A percentile compares a stretch with the other conserved stretches of the same genome.
Evolutionary conservation across 2,329 filamentous ascomycete species (phyloP).

Genomic region (Coniochaeta ligniaria): DNA sequence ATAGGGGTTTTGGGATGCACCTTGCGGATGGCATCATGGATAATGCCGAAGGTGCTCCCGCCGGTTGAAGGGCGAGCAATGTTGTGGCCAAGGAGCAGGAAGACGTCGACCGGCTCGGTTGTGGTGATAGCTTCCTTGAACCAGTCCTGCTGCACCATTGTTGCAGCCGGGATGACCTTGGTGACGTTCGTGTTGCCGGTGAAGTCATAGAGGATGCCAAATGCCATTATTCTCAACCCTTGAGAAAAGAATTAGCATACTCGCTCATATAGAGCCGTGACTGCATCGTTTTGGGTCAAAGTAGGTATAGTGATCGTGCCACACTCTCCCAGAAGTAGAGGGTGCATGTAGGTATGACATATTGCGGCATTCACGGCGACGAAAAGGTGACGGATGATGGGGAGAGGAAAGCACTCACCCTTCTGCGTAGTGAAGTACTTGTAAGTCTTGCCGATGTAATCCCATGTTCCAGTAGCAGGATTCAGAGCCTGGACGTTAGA

Average conservation of each 20-base stretch:
- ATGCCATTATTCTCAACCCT: constrained; percentile 36
- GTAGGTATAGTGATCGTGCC: too few relatives aligned
- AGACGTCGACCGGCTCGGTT: constrained; percentile 51
- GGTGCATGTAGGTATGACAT: too few relatives aligned
- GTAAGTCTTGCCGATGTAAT: constrained; percentile 35
- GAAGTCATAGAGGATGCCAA: constrained; percentile 37
- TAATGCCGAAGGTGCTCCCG: constrained; percentile 32
- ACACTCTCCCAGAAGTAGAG: background rate
- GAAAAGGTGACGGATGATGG: too few relatives aligned
- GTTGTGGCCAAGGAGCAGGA: constrained; percentile 58
- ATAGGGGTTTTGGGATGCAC: constrained; percentile 50
- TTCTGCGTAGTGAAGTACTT: constrained; percentile 32
- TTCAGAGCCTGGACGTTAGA: constrained; percentile 37
- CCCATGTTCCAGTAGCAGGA: constrained; percentile 26
- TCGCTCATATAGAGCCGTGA: too few relatives aligned
- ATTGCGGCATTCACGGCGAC: too few relatives aligned
- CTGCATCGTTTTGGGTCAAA: too few relatives aligned
- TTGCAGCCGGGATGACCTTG: constrained; percentile 48
- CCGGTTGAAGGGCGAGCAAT: constrained; percentile 38
- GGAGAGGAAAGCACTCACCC: background rate
- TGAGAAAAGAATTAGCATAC: constrained; percentile 1
- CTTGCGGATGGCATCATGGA: constrained; percentile 52
- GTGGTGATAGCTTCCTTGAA: constrained; percentile 52
- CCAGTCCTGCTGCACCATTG: constrained; percentile 48
- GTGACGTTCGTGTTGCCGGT: constrained; percentile 54